Percentiles rank a stretch among this genome's conserved stretches.
Evolutionary conservation across 306 rosid genomes (phyloP).

Genomic region (Casuarina cunninghamiana): DNA sequence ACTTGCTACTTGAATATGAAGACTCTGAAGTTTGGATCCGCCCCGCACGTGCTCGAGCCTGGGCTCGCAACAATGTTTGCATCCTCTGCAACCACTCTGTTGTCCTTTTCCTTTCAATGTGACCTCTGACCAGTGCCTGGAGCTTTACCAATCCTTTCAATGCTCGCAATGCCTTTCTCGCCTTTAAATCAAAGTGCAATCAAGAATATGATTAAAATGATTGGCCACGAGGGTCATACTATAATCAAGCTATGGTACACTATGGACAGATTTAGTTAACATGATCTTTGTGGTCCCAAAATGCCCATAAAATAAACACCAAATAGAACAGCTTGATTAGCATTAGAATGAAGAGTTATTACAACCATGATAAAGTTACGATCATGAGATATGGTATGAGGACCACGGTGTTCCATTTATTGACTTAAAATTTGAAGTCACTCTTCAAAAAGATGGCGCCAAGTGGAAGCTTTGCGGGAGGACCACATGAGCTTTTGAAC

Average conservation of each 20-base stretch:
- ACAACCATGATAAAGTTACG: not conserved
- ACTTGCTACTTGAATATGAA: constrained; percentile 40
- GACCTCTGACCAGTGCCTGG: constrained; percentile 85
- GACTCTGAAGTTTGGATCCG: constrained; percentile 40
- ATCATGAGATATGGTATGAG: not conserved
- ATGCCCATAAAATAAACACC: not conserved
- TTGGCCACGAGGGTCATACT: not conserved
- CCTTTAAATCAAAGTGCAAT: constrained; percentile 40
- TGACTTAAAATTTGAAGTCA: constrained; percentile 3
- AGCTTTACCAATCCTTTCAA: constrained; percentile 80
- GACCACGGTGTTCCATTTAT: constrained; percentile 14
- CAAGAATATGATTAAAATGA: not conserved
- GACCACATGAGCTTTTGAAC: constrained; percentile 28
- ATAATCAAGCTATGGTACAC: not conserved
- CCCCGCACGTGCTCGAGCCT: constrained; percentile 47
- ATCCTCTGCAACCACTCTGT: constrained; percentile 61
- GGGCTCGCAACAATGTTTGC: constrained; percentile 55
- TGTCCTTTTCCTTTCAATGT: constrained; percentile 68
- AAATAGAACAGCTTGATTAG: not conserved
- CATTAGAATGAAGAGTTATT: not conserved
- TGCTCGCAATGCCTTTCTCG: constrained; percentile 84
- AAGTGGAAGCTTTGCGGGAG: constrained; percentile 1
- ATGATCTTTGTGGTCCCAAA: not conserved
- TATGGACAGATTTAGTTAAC: not conserved
- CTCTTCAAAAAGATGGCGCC: constrained; percentile 28